Evolutionary conservation across 1,139 yeast genomes (phyloP), one percentile per base, ranked within the genome.

Genomic region (Yamadazyma buinensis): DNA sequence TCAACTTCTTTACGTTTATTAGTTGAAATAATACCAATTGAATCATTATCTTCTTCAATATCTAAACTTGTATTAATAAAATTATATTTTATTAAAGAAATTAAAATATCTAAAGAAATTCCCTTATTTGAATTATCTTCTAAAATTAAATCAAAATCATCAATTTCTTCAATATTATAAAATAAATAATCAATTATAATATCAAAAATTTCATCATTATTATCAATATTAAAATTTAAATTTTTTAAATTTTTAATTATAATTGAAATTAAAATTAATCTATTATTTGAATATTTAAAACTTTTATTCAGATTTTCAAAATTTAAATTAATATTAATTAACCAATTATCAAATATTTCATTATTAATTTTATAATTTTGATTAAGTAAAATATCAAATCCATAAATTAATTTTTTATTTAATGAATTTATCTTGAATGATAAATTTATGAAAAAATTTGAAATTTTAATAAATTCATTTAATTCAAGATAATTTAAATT

Each of bases 341-440:
- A 19, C 23, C 39, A 30, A 3, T 38, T 26, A 6, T 38, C 43
- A 23, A 37, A 37, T 2, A 35, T 28, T 3, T 33, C 39, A 12
- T 28, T 30, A 15, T 30, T 30, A 11, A 28, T 9, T n/a, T 23
- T 13, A 29, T 24, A 9, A 32, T 18, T 15, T 10, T 21, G 7
- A 28, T 28, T 25, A 5, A 32, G n/a, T 12, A 29, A 7, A 75
- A 59, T 24, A 81, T 79, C 80, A 22, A 81, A 57, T 0, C 82
- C 79, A n/a, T 64, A 59, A 20, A 80, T 66, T 0, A 86, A 66
- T 37, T 77, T 67, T 40, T 74, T 77, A 22, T 76, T 62, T 26
- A 77, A 62, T 8, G 77, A 69, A 25, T 34, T 42, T 13, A 71
- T 68, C 18, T 55, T 49, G 40, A 67, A 75, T 0, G 74, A 57